Evolutionary conservation across 306 rosid species (phyloP), one percentile per base, ranked within the genome.

Genomic region (Prunus padus): DNA sequence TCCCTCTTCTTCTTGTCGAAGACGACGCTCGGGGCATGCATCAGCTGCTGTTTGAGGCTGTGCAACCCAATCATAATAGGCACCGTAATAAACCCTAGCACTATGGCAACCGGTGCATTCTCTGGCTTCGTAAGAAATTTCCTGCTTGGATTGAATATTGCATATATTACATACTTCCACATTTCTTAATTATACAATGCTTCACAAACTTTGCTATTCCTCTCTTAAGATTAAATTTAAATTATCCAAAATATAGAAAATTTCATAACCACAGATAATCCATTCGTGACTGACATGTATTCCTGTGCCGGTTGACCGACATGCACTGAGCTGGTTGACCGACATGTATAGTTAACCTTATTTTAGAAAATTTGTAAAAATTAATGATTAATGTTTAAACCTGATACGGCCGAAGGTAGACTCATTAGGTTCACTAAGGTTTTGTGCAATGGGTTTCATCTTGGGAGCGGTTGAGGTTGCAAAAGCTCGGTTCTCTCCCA

Each of bases 1-100:
- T 40, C 77, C 72, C 85, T 72, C 72, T 65, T 77, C 67, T 26
- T 68, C 76, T 82, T 82, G 55, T 28, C 67, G 33, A 73, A 1
- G 13, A 23, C 8, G 42, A 82, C 82, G 0, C 59, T 8, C 0
- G 85, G 85, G 16, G 79, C 56, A 68, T 82, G 79, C 79, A 73
- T 20, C 28, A 82, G 76, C 49, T 82, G 85, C 75, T 77, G 85
- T 30, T 77, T 73, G 7, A 73, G 15, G 6, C 79, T 61, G 56
- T 82, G 82, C 2, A 68, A 26, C 37, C 52, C 71, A 3, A 80
- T 74, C 3, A 40, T 5, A 19, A 73, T 2, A 0, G 69, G 76
- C 18, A 31, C 69, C 45, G 42, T 3, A 45, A 75, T 49, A 54
- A 80, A 46, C 31, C 80, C 82, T 37, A 64, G 26, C 72, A 67